Evolutionary conservation across 345 rosid species (phyloP).

Genomic region (Moringa oleifera): DNA sequence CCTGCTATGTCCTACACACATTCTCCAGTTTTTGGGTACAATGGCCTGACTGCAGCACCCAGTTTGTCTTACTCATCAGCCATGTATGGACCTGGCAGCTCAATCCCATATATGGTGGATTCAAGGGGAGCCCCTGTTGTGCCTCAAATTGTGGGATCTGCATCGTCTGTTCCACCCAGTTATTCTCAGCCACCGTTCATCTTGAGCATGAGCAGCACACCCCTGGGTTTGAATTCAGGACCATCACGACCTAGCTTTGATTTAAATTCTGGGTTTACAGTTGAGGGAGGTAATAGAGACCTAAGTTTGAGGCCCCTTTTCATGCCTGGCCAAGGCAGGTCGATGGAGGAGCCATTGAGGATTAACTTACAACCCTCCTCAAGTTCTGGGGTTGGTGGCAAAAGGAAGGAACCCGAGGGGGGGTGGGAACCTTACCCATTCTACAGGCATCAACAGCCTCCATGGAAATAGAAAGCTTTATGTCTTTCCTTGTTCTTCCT

Average conservation of each 20-base stretch:
- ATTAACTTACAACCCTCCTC: constrained; percentile 51
- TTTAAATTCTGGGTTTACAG: constrained; percentile 57
- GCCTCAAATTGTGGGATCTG: constrained; percentile 57
- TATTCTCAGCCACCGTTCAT: constrained; percentile 57
- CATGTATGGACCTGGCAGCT: constrained; percentile 52
- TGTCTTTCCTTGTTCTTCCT: constrained; percentile 11
- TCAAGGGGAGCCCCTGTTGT: constrained; percentile 60
- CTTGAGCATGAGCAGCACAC: constrained; percentile 52
- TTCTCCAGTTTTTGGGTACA: constrained; percentile 56
- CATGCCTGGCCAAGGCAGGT: constrained; percentile 46
- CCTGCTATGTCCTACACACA: constrained; percentile 49
- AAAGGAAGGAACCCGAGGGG: constrained; percentile 80
- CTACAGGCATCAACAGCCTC: constrained; percentile 52
- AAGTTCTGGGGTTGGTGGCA: constrained; percentile 56
- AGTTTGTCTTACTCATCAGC: constrained; percentile 48
- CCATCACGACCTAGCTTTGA: constrained; percentile 58
- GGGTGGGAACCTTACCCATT: constrained; percentile 56
- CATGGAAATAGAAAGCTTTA: constrained; percentile 55
- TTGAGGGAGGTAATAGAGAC: constrained; percentile 59
- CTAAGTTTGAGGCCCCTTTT: constrained; percentile 54
- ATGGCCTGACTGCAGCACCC: constrained; percentile 45
- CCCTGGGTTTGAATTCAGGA: constrained; percentile 41
- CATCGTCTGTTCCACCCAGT: constrained; percentile 38
- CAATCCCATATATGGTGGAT: constrained; percentile 73
- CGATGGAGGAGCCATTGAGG: constrained; percentile 52